Evolutionary conservation across 345 rosid species (phyloP).

Genomic region (Aquilaria yunnanensis): DNA sequence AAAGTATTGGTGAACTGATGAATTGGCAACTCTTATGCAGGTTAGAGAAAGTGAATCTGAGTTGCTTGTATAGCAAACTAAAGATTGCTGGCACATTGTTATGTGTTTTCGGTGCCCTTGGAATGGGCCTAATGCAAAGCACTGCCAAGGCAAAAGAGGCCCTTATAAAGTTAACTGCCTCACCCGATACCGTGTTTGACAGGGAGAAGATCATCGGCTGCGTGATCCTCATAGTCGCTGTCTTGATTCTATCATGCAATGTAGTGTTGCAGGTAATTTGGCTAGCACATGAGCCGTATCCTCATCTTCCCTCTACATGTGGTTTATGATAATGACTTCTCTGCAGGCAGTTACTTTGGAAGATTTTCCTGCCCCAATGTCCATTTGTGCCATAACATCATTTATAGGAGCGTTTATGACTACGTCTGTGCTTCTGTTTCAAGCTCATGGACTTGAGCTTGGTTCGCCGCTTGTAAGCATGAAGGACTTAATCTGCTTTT

Average conservation of each 20-base stretch:
- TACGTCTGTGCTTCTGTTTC: conserved; percentile 33
- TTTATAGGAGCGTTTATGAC: conserved; percentile 65
- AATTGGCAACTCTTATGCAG: conserved; percentile 29
- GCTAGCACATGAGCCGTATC: background rate
- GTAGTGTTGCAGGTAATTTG: conserved; percentile 63
- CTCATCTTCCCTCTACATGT: background rate
- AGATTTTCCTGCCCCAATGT: conserved; percentile 89
- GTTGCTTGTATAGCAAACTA: conserved; percentile 66
- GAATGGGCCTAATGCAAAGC: conserved; percentile 82
- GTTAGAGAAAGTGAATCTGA: conserved; percentile 67
- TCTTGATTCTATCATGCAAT: conserved; percentile 52
- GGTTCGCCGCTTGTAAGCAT: conserved; percentile 35
- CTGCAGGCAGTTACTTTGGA: conserved; percentile 58
- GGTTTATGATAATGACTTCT: background rate
- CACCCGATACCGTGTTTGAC: conserved; percentile 25
- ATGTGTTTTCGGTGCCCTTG: conserved; percentile 71
- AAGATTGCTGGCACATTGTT: conserved; percentile 74
- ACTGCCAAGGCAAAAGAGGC: conserved; percentile 22
- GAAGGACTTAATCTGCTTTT: conserved; percentile 35
- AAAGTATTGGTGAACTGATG: background rate
- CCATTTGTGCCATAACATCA: conserved; percentile 66
- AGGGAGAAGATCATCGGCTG: conserved; percentile 63
- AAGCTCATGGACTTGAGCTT: conserved; percentile 27
- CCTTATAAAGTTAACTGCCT: background rate
- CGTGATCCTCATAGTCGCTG: conserved; percentile 67